Evolutionary conservation across 345 rosid genomes (phyloP).

Genomic region (Lepidium didymum): DNA sequence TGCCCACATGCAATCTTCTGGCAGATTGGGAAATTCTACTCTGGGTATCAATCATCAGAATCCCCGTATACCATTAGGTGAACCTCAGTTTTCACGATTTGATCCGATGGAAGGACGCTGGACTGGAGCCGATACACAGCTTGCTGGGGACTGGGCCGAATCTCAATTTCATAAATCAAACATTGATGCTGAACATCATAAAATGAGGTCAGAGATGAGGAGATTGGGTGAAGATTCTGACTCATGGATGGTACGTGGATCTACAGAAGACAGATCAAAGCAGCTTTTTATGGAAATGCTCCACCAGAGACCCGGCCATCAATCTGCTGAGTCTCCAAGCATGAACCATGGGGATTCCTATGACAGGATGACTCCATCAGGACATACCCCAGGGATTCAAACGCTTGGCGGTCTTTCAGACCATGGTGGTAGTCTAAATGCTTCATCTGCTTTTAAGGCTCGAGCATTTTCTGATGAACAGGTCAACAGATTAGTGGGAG

Average conservation of each 20-base stretch:
- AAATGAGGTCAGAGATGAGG: conserved; percentile 33
- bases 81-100: conserved; percentile 28
- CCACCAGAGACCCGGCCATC: conserved; percentile 33
- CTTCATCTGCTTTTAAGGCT: conserved; percentile 22
- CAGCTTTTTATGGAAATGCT: conserved; percentile 39
- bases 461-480: conserved; percentile 16
- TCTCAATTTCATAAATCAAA: conserved; percentile 44
- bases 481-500: conserved; percentile 17
- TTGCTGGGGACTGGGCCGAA: conserved; percentile 37
- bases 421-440: conserved; percentile 26
- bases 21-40: conserved; percentile 47
- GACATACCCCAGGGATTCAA: background rate
- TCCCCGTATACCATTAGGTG: conserved; percentile 41
- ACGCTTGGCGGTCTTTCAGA: conserved; percentile 10
- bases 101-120: conserved; percentile 41
- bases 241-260: conserved; percentile 39
- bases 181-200: conserved; percentile 38
- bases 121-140: conserved; percentile 39
- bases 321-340: conserved; percentile 36
- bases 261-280: conserved; percentile 55
- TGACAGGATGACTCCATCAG: conserved; percentile 45
- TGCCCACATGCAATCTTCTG: conserved; percentile 40
- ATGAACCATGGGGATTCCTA: conserved; percentile 32
- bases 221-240: conserved; percentile 25
- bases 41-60: conserved; percentile 39